Evolutionary conservation across 192 early-diverging fungal species (phyloP).

Genomic region (Funneliformis geosporum): DNA sequence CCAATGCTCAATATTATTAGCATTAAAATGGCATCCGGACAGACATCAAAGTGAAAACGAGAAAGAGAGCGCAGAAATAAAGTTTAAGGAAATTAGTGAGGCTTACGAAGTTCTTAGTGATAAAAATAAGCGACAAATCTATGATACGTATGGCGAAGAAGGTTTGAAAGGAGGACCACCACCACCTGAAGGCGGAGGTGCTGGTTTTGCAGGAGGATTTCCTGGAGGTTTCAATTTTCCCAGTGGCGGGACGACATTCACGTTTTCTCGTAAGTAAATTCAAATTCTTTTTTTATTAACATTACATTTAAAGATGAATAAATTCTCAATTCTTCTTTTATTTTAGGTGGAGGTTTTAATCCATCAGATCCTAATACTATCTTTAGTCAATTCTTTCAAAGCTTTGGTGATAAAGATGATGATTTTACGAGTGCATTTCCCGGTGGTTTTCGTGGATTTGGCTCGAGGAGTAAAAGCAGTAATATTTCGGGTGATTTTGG

Average conservation of each 20-base stretch:
- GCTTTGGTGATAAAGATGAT: conserved; percentile 52
- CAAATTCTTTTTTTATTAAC: too few relatives aligned
- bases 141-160: conserved; percentile 95
- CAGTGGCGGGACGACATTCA: conserved; percentile 60
- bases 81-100: conserved; percentile 97
- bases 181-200: conserved; percentile 48
- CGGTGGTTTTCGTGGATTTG: conserved; percentile 15
- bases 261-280: conserved; percentile 50
- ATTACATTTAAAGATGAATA: neutral
- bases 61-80: conserved; percentile 71
- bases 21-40: conserved; percentile 84
- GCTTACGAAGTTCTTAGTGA: conserved; percentile 97
- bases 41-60: conserved; percentile 57
- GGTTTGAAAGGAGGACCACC: conserved; percentile 77
- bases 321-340: neutral
- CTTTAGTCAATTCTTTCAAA: conserved; percentile 83
- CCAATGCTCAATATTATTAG: conserved; percentile 20
- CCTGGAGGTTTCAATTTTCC: conserved; percentile 37
- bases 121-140: conserved; percentile 88
- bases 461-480: conserved; percentile 3
- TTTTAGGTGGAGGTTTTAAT: conserved; percentile 56
- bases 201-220: conserved; percentile 58
- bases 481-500: neutral
- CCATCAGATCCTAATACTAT: conserved; percentile 86
- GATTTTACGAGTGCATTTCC: conserved; percentile 37